These are phyloP conservation scores for Colletotrichum tropicicola DNA, from an alignment of 2,329 filamentous ascomycete genomes.

Conservation along the genomic window DNA sequence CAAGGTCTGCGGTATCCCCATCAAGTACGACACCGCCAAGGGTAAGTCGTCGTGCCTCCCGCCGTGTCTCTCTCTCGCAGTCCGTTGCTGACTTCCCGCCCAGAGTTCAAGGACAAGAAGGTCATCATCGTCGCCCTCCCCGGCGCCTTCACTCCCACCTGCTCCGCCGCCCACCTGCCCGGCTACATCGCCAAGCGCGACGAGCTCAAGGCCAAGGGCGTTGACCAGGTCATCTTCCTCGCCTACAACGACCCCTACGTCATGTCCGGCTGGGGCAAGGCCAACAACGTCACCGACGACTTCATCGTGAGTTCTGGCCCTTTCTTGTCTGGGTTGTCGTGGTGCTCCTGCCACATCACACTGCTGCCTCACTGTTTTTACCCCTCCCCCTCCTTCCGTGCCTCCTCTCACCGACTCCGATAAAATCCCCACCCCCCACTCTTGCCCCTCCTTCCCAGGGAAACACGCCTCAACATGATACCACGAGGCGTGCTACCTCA, in stretches of 20 bases:
- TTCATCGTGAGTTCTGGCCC: conserved; percentile 55
- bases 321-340: neutral
- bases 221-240: conserved; percentile 83
- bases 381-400: conserved; percentile 22
- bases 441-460: conserved; percentile 5
- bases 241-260: conserved; percentile 88
- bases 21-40: conserved; percentile 82
- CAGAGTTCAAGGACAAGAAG: conserved; percentile 66
- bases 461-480: conserved; percentile 2
- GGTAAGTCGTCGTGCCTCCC: conserved; percentile 48
- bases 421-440: conserved; percentile 18
- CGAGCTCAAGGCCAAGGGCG: conserved; percentile 80
- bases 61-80: neutral
- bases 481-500: neutral
- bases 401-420: conserved; percentile 24
- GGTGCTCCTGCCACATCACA: neutral
- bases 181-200: conserved; percentile 79
- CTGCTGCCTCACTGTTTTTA: neutral
- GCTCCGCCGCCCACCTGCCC: conserved; percentile 82
- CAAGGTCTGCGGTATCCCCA: conserved; percentile 80
- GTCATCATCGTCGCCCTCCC: conserved; percentile 64
- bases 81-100: neutral
- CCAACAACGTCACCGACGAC: conserved; percentile 79
- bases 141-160: conserved; percentile 88
- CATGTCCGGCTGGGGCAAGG: conserved; percentile 91